Conservation (phyloP, 352 stramenopile species). For the Elongisporangium senticosum region DNA sequence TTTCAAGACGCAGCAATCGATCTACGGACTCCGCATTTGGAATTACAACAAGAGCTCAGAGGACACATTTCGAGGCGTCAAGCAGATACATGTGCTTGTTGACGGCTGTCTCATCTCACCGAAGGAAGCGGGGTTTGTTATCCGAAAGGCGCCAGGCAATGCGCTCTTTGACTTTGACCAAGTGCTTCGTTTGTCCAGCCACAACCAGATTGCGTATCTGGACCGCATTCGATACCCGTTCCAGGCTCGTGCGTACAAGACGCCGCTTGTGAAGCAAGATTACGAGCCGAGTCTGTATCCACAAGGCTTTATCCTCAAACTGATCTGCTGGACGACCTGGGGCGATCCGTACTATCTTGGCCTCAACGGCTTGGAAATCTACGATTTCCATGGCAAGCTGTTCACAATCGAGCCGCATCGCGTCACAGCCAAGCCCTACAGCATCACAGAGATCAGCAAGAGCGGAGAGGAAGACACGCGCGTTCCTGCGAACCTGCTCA, state of each 20-base stretch:
- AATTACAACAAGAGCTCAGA: conserved; percentile 84
- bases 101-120: conserved; percentile 52
- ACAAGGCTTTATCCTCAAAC: conserved; percentile 81
- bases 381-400: conserved; percentile 40
- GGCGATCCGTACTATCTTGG: conserved; percentile 83
- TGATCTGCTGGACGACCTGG: conserved; percentile 77
- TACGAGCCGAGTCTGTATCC: conserved; percentile 83
- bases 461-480: conserved; percentile 28
- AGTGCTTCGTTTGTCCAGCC: conserved; percentile 34
- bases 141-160: conserved; percentile 77
- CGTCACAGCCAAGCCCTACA: conserved; percentile 51
- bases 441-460: conserved; percentile 38
- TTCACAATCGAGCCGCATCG: conserved; percentile 29
- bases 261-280: conserved; percentile 71
- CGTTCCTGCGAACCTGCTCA: conserved; percentile 59
- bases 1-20: conserved; percentile 38
- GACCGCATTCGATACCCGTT: conserved; percentile 40
- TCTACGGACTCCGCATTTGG: conserved; percentile 70
- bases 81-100: conserved; percentile 44
- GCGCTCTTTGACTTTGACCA: conserved; percentile 73
- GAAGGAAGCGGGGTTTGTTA: conserved; percentile 41
- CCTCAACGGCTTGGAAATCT: conserved; percentile 78
- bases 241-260: conserved; percentile 51
- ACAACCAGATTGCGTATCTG: conserved; percentile 19
- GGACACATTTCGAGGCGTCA: conserved; percentile 62